Evolutionary conservation across 441 rosid species (phyloP).

Genomic region (Syzygium malaccense): DNA sequence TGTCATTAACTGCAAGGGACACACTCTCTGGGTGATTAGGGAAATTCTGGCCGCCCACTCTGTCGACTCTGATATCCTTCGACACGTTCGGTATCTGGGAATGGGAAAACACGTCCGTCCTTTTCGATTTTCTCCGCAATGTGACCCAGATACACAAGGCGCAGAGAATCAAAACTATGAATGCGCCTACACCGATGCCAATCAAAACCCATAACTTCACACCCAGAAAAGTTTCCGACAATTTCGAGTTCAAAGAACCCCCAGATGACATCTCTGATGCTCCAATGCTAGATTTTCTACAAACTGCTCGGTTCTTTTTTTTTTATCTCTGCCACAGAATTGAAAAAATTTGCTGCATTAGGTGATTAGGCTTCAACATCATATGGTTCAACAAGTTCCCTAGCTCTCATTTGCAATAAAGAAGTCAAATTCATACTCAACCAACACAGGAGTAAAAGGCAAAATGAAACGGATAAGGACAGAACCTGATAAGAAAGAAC

Average conservation of each 20-base stretch:
- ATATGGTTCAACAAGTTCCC: neutral
- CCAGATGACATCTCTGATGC: constrained; percentile 53
- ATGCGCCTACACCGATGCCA: constrained; percentile 23
- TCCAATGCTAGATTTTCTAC: neutral
- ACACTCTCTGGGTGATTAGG: constrained; percentile 6
- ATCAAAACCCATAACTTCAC: constrained; percentile 10
- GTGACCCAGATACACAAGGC: constrained; percentile 56
- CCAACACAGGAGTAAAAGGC: constrained; percentile 4
- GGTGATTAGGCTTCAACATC: neutral
- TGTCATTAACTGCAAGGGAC: neutral
- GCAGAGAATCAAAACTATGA: constrained; percentile 58
- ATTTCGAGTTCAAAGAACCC: constrained; percentile 14
- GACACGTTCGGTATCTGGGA: constrained; percentile 14
- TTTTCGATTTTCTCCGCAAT: constrained; percentile 9
- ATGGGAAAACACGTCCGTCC: constrained; percentile 1
- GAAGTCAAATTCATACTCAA: constrained; percentile 17
- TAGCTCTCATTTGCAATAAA: neutral
- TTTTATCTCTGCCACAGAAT: neutral
- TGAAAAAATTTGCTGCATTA: neutral
- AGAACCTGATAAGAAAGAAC: constrained; percentile 7
- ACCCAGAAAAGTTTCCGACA: constrained; percentile 3
- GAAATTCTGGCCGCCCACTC: neutral
- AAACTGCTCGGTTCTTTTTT: neutral
- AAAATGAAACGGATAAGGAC: neutral
- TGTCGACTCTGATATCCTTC: constrained; percentile 11